Percentiles rank a stretch among this genome's conserved stretches.
These are phyloP conservation scores for Astrothelium subdiscretum DNA, from an alignment of 495 filamentous ascomycete species.

Conservation along the genomic window DNA sequence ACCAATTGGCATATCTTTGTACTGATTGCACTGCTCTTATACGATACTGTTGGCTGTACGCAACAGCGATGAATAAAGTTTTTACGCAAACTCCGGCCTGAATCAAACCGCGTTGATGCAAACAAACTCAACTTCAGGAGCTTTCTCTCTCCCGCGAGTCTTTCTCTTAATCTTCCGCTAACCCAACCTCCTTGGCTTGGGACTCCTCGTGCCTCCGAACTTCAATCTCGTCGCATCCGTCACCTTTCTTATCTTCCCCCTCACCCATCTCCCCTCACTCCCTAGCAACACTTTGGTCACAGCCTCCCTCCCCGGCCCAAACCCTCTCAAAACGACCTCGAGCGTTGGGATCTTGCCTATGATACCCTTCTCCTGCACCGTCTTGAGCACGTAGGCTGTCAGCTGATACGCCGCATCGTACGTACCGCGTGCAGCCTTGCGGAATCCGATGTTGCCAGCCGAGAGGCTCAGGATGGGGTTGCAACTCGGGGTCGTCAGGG, in stretches of 20 bases:
- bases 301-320: conserved; percentile 75
- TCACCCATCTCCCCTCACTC: conserved; percentile 62
- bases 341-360: conserved; percentile 48
- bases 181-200: conserved; percentile 69
- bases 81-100: no score
- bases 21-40: no score
- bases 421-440: conserved; percentile 59
- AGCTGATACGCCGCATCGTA: conserved; percentile 96
- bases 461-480: conserved; percentile 63
- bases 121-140: background rate
- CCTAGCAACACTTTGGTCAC: conserved; percentile 81
- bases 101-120: background rate
- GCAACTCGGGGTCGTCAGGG: conserved; percentile 69
- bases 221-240: conserved; percentile 79
- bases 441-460: conserved; percentile 76
- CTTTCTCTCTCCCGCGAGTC: background rate
- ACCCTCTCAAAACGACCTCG: conserved; percentile 72
- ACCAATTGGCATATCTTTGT: no score
- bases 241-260: conserved; percentile 59
- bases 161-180: conserved; percentile 25
- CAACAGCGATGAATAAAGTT: no score
- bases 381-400: conserved; percentile 60
- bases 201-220: conserved; percentile 87
- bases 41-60: background rate
- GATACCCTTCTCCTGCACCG: conserved; percentile 63